Conservation (phyloP, 75 land plant genomes). For the Pinus taeda region DNA sequence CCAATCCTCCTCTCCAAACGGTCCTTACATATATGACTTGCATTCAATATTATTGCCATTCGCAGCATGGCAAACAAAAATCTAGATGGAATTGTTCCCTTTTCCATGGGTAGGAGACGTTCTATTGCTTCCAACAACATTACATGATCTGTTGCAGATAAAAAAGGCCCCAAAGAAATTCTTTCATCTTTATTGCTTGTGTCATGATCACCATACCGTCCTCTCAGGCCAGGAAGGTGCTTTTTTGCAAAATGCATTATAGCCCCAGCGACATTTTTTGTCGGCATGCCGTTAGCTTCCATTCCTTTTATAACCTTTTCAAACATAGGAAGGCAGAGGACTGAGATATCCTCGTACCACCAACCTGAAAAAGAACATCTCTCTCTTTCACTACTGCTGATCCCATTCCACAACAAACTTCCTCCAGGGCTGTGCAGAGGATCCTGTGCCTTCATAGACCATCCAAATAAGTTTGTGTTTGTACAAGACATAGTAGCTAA, state of each 20-base stretch:
- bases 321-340: slow-evolving; percentile 41
- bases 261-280: slow-evolving; percentile 60
- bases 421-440: slow-evolving; percentile 58
- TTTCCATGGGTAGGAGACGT: slow-evolving; percentile 50
- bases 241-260: slow-evolving; percentile 59
- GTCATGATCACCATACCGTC: slow-evolving; percentile 33
- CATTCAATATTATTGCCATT: slow-evolving; percentile 44
- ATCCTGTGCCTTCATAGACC: slow-evolving; percentile 52
- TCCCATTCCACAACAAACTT: slow-evolving; percentile 58
- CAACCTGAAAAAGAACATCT: slow-evolving; percentile 53
- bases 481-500: slow-evolving; percentile 28
- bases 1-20: slow-evolving; percentile 66
- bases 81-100: slow-evolving; percentile 36
- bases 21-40: slow-evolving; percentile 39
- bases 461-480: slow-evolving; percentile 49
- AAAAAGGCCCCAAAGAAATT: slow-evolving; percentile 7
- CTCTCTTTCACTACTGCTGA: slow-evolving; percentile 45
- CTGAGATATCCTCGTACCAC: slow-evolving; percentile 82
- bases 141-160: slow-evolving; percentile 20
- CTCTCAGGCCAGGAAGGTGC: slow-evolving; percentile 57
- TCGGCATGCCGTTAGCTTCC: slow-evolving; percentile 38
- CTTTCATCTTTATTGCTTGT: background rate
- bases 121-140: slow-evolving; percentile 61
- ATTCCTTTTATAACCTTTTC: slow-evolving; percentile 59
- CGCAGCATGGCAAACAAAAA: slow-evolving; percentile 57